Percentiles rank a stretch among this genome's conserved stretches.
Conservation (phyloP, 163 green algal species). For the Trebouxiophyceae sp. region DNA sequence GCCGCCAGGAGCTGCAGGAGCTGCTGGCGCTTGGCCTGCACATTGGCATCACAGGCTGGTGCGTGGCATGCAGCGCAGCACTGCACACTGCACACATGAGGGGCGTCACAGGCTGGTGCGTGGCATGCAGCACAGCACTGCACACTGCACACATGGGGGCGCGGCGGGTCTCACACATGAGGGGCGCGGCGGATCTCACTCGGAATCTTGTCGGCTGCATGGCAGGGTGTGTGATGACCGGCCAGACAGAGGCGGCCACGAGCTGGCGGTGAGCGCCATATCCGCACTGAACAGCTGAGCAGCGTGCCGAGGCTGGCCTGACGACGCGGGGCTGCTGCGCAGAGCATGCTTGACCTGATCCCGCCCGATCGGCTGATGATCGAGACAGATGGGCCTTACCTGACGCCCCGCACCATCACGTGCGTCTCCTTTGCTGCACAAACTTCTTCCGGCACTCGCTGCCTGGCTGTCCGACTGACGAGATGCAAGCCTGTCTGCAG, state of each 20-base stretch:
- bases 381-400: slow-evolving; percentile 71
- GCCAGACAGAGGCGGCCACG: slow-evolving; percentile 47
- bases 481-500: too few relatives aligned
- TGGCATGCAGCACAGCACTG: too few relatives aligned
- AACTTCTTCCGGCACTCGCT: too few relatives aligned
- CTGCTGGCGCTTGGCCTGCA: slow-evolving; percentile 44
- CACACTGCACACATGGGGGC: too few relatives aligned
- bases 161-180: too few relatives aligned
- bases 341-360: slow-evolving; percentile 44
- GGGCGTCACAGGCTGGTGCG: slow-evolving; percentile 67
- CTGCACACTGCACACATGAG: too few relatives aligned
- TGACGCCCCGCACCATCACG: slow-evolving; percentile 59
- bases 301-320: background rate
- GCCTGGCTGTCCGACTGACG: too few relatives aligned
- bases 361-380: slow-evolving; percentile 60
- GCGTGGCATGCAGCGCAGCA: too few relatives aligned
- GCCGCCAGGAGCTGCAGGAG: slow-evolving; percentile 36
- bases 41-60: slow-evolving; percentile 73
- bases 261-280: slow-evolving; percentile 35
- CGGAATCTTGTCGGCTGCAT: too few relatives aligned
- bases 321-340: background rate
- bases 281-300: background rate
- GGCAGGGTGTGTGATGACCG: slow-evolving; percentile 65
- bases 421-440: background rate
- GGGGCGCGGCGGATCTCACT: too few relatives aligned